Base-by-base conservation (phyloP, 495 filamentous ascomycete genomes). In the Podospora anserina region DNA sequence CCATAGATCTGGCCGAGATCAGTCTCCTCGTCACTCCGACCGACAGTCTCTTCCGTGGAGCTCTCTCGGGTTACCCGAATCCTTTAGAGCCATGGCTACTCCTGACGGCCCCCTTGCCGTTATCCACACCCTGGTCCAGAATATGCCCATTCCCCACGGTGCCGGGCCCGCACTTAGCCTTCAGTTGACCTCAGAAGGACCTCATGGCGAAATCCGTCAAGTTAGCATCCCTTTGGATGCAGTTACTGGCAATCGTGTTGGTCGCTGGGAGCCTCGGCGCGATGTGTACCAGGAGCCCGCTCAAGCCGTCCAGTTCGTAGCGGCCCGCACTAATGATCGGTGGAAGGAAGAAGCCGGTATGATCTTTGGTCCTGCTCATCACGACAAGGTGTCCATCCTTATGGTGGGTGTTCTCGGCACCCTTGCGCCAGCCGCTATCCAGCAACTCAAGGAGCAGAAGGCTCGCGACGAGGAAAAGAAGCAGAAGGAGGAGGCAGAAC, bases 331-430 rank as follows among this genome's bases (percentile, higher is more conserved):
- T 13, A 81, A 80, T 55, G 81, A 83, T 55, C 88, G 95, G 58
- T 99, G 96, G 94, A 88, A 91, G 71, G 92, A 97, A 72, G 95
- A 98, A 79, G 91, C 93, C 15, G 89, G 89, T 68, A 86, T 98
- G 77, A 82, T 98, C 1, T 98, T 93, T 77, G 90, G 90, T 61
- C 78, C 77, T 55, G 83, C 80, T 23, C 85, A 90, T 64, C 73
- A 85, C 7, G 93, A 96, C 34, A 93, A 91, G 72, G 87, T 89
- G n/a, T 79, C 83, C 66, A 88, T 87, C 68, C 83, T 97, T 4
- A 79, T 91, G 67, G 72, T 70, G 72, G 85, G 88, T n/a, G 84
- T 99, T 13, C 78, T 96, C 18, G 86, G 85, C 32, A 77, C 88
- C 54, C 83, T 98, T 69, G 88, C 94, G 1, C 96, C 96, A 39